Evolutionary conservation across 148 eudicot species (phyloP).

Genomic region (Cornus florida): DNA sequence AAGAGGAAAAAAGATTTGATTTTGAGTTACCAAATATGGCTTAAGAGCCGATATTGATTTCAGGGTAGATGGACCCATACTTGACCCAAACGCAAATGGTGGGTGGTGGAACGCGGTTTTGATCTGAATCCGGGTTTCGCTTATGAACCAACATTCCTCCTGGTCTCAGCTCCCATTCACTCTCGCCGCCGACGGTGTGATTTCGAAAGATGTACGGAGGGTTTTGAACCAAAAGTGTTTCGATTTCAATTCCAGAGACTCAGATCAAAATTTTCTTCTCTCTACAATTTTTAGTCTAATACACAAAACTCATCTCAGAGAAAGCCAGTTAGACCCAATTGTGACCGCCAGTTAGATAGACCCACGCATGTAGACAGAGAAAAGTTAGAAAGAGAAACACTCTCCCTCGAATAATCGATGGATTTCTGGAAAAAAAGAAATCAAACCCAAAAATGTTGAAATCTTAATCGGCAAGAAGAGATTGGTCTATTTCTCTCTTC

Average conservation of each 20-base stretch:
- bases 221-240: not conserved
- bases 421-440: constrained; percentile 5
- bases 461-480: not conserved
- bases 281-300: not conserved
- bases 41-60: constrained; percentile 66
- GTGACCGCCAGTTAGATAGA: no score
- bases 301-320: not conserved
- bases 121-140: constrained; percentile 52
- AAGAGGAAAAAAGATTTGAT: not conserved
- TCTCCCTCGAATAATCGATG: not conserved
- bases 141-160: constrained; percentile 94
- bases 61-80: constrained; percentile 61
- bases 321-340: constrained; percentile 1
- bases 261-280: constrained; percentile 15
- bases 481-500: no score
- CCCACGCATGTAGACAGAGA: constrained; percentile 21
- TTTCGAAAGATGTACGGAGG: not conserved
- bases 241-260: not conserved
- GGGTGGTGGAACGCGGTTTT: constrained; percentile 46
- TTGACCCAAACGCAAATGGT: constrained; percentile 80
- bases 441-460: constrained; percentile 6
- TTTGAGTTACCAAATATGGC: constrained; percentile 67
- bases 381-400: not conserved
- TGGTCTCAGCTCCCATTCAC: constrained; percentile 86
- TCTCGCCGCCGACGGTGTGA: constrained; percentile 13